Evolutionary conservation across 2,329 filamentous ascomycete species (phyloP).

Genomic region (Fusarium dlaminii): DNA sequence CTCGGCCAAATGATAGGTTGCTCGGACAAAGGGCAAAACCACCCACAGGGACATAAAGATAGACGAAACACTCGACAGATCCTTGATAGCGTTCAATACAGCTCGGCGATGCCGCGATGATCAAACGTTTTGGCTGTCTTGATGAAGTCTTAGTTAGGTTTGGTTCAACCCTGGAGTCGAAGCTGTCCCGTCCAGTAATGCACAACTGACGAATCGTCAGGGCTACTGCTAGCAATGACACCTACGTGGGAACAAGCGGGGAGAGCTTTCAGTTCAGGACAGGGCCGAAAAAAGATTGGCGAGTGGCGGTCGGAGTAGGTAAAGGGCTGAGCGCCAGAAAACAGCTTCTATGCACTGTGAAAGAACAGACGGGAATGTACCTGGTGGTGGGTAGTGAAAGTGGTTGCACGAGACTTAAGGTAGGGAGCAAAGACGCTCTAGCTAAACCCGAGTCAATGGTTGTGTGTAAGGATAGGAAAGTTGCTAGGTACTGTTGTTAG

Average conservation of each 20-base stretch:
- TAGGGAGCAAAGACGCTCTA: conserved; percentile 9
- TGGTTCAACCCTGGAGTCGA: conserved; percentile 11
- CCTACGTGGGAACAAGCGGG: conserved; percentile 32
- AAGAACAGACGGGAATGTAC: conserved; percentile 19
- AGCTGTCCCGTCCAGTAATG: conserved; percentile 3
- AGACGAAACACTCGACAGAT: conserved; percentile 16
- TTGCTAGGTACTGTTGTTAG: conserved; percentile 1
- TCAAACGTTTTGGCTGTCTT: conserved; percentile 7
- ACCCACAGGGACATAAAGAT: conserved; percentile 9
- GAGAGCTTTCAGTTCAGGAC: conserved; percentile 19
- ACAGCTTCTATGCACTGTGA: conserved; percentile 25
- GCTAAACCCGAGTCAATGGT: conserved; percentile 12
- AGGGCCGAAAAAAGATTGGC: conserved; percentile 28
- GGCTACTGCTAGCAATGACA: conserved; percentile 11
- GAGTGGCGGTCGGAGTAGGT: conserved; percentile 25
- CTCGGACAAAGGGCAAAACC: conserved; percentile 20
- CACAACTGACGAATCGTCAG: conserved; percentile 11
- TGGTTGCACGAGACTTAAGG: neutral
- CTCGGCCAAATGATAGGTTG: conserved; percentile 18
- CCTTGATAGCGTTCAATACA: neutral
- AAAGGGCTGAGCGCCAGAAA: conserved; percentile 24
- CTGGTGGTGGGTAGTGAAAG: conserved; percentile 1
- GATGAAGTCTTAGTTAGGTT: conserved; percentile 14
- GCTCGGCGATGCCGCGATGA: conserved; percentile 27
- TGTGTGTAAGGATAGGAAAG: neutral